Evolutionary conservation across 31 red algal genomes (phyloP).

Genomic region (Asparagopsis taxiformis): DNA sequence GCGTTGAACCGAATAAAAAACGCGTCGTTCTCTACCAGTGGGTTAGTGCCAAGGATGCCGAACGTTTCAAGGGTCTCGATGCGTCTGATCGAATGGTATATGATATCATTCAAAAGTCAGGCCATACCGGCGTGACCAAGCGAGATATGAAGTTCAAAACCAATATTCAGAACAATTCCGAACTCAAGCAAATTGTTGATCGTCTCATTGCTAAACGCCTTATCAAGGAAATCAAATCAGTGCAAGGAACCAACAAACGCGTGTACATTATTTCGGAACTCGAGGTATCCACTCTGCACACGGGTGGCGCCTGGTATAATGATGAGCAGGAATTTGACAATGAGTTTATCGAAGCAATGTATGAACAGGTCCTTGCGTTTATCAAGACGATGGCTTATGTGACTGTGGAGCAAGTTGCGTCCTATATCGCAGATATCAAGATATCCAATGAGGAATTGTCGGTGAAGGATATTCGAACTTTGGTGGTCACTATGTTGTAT

Average conservation of each 20-base stretch:
- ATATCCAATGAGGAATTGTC: constrained; percentile 38
- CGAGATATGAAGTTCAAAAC: constrained; percentile 47
- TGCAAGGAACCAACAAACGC: constrained; percentile 60
- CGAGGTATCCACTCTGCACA: constrained; percentile 49
- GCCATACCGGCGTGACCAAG: constrained; percentile 42
- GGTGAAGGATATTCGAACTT: constrained; percentile 26
- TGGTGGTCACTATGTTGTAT: constrained; percentile 50
- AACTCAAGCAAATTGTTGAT: constrained; percentile 64
- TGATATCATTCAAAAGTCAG: constrained; percentile 34
- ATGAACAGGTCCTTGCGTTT: constrained; percentile 29
- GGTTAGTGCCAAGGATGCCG: constrained; percentile 54
- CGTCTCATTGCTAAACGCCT: constrained; percentile 28
- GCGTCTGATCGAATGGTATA: constrained; percentile 52
- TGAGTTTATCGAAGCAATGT: constrained; percentile 54
- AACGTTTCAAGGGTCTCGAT: constrained; percentile 45
- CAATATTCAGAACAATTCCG: constrained; percentile 59
- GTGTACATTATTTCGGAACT: constrained; percentile 51
- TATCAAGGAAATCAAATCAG: constrained; percentile 65
- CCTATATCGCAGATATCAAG: constrained; percentile 39
- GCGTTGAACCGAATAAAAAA: constrained; percentile 12
- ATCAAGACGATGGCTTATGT: constrained; percentile 27
- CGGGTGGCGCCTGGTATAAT: constrained; percentile 59
- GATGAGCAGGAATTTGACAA: constrained; percentile 64
- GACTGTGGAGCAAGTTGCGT: constrained; percentile 44
- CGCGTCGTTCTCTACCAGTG: constrained; percentile 40